A percentile compares a stretch with the other conserved stretches of the same genome.
phyloP scores from a whole-genome alignment of 352 stramenopile genomes.

The Phytophthora syringae region DNA sequence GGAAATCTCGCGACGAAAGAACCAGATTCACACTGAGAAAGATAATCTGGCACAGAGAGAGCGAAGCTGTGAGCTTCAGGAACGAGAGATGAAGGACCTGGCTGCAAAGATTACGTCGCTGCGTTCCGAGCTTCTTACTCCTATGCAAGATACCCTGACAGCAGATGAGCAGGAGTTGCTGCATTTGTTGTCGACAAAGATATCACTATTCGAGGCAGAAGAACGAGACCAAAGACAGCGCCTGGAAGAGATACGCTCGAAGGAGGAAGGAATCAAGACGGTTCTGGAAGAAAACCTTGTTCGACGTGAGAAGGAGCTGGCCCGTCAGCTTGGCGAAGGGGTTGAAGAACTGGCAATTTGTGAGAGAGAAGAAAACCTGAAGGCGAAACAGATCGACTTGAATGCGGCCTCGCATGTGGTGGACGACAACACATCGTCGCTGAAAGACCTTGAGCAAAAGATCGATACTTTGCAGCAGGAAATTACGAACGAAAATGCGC shows the following conservation, averaged over 20 bases:
- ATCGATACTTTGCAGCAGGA: constrained; percentile 61
- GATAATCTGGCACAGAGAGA: constrained; percentile 61
- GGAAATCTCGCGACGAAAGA: constrained; percentile 81
- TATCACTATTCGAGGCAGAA: constrained; percentile 85
- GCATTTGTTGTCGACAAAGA: constrained; percentile 67
- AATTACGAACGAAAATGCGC: constrained; percentile 50
- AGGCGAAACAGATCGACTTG: constrained; percentile 92
- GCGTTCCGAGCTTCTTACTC: constrained; percentile 64
- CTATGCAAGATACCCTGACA: constrained; percentile 80
- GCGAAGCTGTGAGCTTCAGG: constrained; percentile 59
- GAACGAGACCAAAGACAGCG: constrained; percentile 82
- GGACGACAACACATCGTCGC: constrained; percentile 62
- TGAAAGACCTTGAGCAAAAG: constrained; percentile 74
- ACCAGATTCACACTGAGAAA: constrained; percentile 75
- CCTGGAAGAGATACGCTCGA: constrained; percentile 90
- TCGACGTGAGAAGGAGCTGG: constrained; percentile 79
- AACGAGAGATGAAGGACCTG: constrained; percentile 72
- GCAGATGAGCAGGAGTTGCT: constrained; percentile 55
- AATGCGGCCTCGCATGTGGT: constrained; percentile 78
- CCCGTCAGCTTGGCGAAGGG: constrained; percentile 61
- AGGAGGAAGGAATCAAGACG: constrained; percentile 90
- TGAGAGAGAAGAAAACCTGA: constrained; percentile 76
- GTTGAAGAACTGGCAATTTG: constrained; percentile 62
- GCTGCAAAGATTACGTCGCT: constrained; percentile 57
- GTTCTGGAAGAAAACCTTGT: constrained; percentile 94